Evolutionary conservation across 2,329 filamentous ascomycete species (phyloP).

Genomic region (Drechmeria coniospora): DNA sequence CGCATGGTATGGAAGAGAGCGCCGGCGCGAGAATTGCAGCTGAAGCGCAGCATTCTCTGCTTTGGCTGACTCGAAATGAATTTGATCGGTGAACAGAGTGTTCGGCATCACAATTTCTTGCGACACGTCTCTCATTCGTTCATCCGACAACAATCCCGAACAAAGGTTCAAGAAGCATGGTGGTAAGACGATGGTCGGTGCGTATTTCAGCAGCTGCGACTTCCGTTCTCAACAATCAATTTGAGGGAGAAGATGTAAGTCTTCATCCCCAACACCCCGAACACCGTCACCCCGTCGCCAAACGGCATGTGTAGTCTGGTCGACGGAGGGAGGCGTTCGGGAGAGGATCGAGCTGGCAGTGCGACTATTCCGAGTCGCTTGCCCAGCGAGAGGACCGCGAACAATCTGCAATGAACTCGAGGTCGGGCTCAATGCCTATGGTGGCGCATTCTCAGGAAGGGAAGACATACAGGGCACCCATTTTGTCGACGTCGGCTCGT

Average conservation of each 20-base stretch:
- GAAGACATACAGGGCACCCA: slow-evolving; percentile 38
- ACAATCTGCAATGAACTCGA: slow-evolving; percentile 52
- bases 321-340: slow-evolving; percentile 41
- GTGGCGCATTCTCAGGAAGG: slow-evolving; percentile 21
- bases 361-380: slow-evolving; percentile 17
- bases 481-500: slow-evolving; percentile 24
- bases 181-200: slow-evolving; percentile 12
- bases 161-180: slow-evolving; percentile 23
- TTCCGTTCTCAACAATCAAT: slow-evolving; percentile 46
- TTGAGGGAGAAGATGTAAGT: slow-evolving; percentile 54
- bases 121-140: slow-evolving; percentile 21
- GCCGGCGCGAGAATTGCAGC: slow-evolving; percentile 89
- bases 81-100: slow-evolving; percentile 59
- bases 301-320: slow-evolving; percentile 28
- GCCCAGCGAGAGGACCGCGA: slow-evolving; percentile 70
- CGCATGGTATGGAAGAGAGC: slow-evolving; percentile 49
- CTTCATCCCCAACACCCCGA: slow-evolving; percentile 71
- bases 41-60: slow-evolving; percentile 80
- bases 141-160: slow-evolving; percentile 64
- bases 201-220: slow-evolving; percentile 12
- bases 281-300: slow-evolving; percentile 42
- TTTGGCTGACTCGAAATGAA: slow-evolving; percentile 70
- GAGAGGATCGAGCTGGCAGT: slow-evolving; percentile 70
- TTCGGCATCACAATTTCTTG: slow-evolving; percentile 1
- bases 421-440: slow-evolving; percentile 28